A percentile compares a stretch with the other conserved stretches of the same genome.
Conservation (phyloP, 768 basidiomycete species). For the Leccinum ochraceum region DNA sequence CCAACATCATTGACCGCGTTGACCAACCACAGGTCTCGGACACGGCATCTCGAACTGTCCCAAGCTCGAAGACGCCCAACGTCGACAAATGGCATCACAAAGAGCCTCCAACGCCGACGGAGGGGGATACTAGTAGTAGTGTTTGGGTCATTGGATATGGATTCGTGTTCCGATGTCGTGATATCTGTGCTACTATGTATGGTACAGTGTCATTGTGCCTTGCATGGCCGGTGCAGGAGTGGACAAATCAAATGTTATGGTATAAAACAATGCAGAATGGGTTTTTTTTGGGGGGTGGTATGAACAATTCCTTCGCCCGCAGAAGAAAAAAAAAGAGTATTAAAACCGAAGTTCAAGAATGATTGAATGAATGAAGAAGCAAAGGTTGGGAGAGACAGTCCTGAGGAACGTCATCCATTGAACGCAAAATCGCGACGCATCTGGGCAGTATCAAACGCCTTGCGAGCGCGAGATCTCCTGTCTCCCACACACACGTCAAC, state of each 20-base stretch:
- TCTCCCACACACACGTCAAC: not conserved
- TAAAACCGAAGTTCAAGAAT: not conserved
- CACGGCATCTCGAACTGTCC: constrained; percentile 95
- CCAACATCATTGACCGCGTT: not conserved
- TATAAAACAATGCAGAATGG: constrained; percentile 10
- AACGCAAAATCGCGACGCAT: constrained; percentile 38
- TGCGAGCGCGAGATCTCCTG: constrained; percentile 2
- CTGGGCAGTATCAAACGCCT: constrained; percentile 23
- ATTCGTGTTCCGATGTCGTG: not conserved
- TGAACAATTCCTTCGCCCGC: not conserved
- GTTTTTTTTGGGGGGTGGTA: not conserved
- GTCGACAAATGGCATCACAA: constrained; percentile 89
- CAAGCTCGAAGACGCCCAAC: constrained; percentile 91
- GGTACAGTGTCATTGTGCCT: constrained; percentile 12
- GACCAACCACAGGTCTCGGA: constrained; percentile 69
- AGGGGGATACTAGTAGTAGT: constrained; percentile 32
- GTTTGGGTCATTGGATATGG: not conserved
- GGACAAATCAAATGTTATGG: not conserved
- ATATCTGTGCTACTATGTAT: constrained; percentile 9
- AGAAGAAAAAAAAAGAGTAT: not conserved
- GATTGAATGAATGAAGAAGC: not conserved
- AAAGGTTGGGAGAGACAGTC: not conserved
- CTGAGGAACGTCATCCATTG: constrained; percentile 13
- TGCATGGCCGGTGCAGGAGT: not conserved
- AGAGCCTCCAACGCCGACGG: constrained; percentile 67